A percentile compares a stretch with the other conserved stretches of the same genome.
These are phyloP conservation scores for Teunomyces lycoperdinae DNA, from an alignment of 805 yeast genomes.

Conservation along the genomic window DNA sequence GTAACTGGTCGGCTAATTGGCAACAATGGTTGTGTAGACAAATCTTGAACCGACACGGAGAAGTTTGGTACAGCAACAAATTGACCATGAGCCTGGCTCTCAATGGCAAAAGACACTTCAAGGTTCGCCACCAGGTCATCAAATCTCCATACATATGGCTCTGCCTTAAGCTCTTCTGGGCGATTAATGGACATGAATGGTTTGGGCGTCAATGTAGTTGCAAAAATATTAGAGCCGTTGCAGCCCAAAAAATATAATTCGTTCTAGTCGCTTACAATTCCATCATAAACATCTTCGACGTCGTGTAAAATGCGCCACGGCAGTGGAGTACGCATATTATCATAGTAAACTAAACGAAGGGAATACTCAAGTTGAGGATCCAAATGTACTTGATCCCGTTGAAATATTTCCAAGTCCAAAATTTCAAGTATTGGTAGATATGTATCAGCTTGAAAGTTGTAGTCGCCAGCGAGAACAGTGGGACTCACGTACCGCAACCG, in stretches of 20 bases:
- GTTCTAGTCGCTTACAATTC: slow-evolving; percentile 10
- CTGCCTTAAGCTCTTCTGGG: background rate
- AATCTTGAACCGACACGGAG: background rate
- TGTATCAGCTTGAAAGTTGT: slow-evolving; percentile 1
- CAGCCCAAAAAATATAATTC: background rate
- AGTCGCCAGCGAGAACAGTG: background rate
- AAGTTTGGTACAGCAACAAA: background rate
- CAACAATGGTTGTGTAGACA: background rate
- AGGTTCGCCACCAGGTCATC: background rate
- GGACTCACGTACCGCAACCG: slow-evolving; percentile 19
- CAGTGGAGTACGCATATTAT: background rate
- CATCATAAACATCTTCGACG: slow-evolving; percentile 1
- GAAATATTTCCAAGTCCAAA: slow-evolving; percentile 27
- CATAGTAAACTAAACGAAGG: background rate
- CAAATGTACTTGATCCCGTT: slow-evolving; percentile 26
- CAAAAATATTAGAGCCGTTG: background rate
- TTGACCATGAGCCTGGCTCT: background rate
- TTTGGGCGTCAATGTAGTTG: background rate
- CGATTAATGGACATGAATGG: background rate
- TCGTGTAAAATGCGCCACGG: background rate
- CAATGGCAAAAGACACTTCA: background rate
- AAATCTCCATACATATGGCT: background rate
- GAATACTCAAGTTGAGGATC: background rate
- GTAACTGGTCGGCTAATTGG: slow-evolving; percentile 5
- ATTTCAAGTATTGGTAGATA: slow-evolving; percentile 29